phyloP scores from a whole-genome alignment of 1,139 yeast genomes.

The Taiozyma sp. region DNA sequence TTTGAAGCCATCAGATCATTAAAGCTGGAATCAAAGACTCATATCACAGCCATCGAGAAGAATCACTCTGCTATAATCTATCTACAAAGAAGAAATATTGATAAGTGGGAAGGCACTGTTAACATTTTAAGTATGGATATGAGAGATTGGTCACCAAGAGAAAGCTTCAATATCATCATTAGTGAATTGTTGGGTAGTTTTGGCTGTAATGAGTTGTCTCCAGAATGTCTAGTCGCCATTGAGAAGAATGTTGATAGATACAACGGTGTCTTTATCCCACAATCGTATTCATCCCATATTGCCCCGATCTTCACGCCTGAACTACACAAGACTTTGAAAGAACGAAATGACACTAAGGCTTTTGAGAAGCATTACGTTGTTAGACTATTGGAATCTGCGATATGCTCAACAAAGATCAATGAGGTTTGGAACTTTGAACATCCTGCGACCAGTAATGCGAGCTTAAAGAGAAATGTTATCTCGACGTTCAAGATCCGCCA shows the following conservation, averaged over 20 bases:
- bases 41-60: conserved; percentile 61
- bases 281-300: conserved; percentile 48
- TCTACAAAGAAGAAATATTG: conserved; percentile 36
- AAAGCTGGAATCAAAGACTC: conserved; percentile 27
- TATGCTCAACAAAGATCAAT: conserved; percentile 35
- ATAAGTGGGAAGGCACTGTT: conserved; percentile 42
- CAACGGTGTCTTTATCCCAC: conserved; percentile 51
- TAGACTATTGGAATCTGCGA: conserved; percentile 45
- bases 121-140: conserved; percentile 52
- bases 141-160: conserved; percentile 38
- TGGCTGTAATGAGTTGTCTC: conserved; percentile 87
- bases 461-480: conserved; percentile 26
- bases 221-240: conserved; percentile 57
- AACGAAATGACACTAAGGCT: conserved; percentile 19
- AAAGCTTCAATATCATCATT: conserved; percentile 49
- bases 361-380: conserved; percentile 57
- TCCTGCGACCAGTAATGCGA: conserved; percentile 27
- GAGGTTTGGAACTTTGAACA: conserved; percentile 51
- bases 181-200: conserved; percentile 86
- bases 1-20: conserved; percentile 35
- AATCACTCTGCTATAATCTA: conserved; percentile 55
- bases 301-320: conserved; percentile 64
- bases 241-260: conserved; percentile 23
- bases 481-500: conserved; percentile 32
- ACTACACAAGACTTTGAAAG: conserved; percentile 30